Base-by-base conservation (phyloP, 495 filamentous ascomycete genomes). In the Cercophora samala region DNA sequence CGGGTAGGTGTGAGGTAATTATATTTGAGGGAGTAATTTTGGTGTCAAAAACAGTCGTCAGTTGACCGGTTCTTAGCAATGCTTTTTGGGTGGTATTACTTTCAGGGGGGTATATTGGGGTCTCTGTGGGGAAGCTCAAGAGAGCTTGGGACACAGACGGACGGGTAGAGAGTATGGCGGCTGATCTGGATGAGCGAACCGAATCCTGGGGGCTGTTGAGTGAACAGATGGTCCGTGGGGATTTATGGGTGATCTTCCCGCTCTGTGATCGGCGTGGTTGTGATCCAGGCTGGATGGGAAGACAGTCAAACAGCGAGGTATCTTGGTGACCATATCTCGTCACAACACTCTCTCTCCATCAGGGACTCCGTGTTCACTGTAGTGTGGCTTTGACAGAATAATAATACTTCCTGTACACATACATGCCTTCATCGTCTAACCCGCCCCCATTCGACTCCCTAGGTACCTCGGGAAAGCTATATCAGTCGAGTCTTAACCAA, bases 401-500 rank as follows among this genome's bases (percentile, higher is more conserved):
- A 21, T 18, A 54, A 5, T 18, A 17, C 19, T 54, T 13, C 17
- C 3, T 54, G 17, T 21, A 54, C 17, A 54, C 15, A 54, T 18
- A 3, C 3, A 54, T 17, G 13, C 17, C 19, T n/a, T n/a, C n/a
- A n/a, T 54, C 19, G 52, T 18, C 3, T 54, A 18, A 4, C 17
- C 4, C 17, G 3, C 52, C 17, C 52, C 19, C 4, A 54, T 17
- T 17, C 4, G 17, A 18, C 15, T 54, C 52, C n/a, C n/a, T n/a
- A n/a, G 19, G 52, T 11, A 18, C 52, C 52, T 21, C 15, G 17
- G 19, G 52, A 54, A n/a, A n/a, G 15, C 4, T 54, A 54, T 54
- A 54, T 5, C 15, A 65, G 63, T 66, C 58, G 56, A 60, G 46
- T 51, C 62, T 37, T 37, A 55, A 59, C 51, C 54, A 63, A 60